Conservation (phyloP, 2,329 filamentous ascomycete genomes). For the Calonectria naviculata region DNA sequence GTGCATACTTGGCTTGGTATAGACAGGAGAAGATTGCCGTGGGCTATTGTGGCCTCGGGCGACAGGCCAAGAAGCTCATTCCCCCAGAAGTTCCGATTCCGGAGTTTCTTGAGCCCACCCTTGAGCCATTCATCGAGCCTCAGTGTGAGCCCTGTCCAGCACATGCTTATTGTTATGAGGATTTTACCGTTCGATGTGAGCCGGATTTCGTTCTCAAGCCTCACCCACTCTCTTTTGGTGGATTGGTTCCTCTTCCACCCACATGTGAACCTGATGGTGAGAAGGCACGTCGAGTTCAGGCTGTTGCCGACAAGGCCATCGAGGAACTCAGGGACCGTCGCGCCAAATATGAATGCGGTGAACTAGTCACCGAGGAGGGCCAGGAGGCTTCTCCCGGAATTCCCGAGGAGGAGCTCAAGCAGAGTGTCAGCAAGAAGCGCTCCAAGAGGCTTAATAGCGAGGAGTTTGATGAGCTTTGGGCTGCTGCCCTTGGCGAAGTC, state of each 20-base stretch:
- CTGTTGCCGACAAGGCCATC: slow-evolving; percentile 87
- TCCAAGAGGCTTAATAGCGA: slow-evolving; percentile 85
- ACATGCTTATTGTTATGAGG: slow-evolving; percentile 88
- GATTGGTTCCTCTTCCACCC: slow-evolving; percentile 85
- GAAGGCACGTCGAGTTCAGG: slow-evolving; percentile 86
- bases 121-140: slow-evolving; percentile 77
- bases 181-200: slow-evolving; percentile 84
- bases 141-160: slow-evolving; percentile 90
- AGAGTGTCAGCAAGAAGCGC: slow-evolving; percentile 78
- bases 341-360: slow-evolving; percentile 91
- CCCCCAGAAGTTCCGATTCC: slow-evolving; percentile 69
- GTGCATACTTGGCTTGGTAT: slow-evolving; percentile 84
- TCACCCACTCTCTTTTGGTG: slow-evolving; percentile 85
- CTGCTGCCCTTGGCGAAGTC: slow-evolving; percentile 78
- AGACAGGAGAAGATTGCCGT: slow-evolving; percentile 96
- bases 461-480: slow-evolving; percentile 93
- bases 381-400: slow-evolving; percentile 68
- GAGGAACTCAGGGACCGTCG: slow-evolving; percentile 87
- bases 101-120: slow-evolving; percentile 74
- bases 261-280: slow-evolving; percentile 96
- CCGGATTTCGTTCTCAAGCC: slow-evolving; percentile 86
- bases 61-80: slow-evolving; percentile 64
- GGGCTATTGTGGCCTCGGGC: slow-evolving; percentile 91
- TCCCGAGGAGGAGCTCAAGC: slow-evolving; percentile 80
- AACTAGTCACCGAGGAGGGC: slow-evolving; percentile 71